A percentile compares a stretch with the other conserved stretches of the same genome.
These are phyloP conservation scores for Ophiocordyceps camponoti-saundersi DNA, from an alignment of 2,329 filamentous ascomycete genomes.

Conservation along the genomic window DNA sequence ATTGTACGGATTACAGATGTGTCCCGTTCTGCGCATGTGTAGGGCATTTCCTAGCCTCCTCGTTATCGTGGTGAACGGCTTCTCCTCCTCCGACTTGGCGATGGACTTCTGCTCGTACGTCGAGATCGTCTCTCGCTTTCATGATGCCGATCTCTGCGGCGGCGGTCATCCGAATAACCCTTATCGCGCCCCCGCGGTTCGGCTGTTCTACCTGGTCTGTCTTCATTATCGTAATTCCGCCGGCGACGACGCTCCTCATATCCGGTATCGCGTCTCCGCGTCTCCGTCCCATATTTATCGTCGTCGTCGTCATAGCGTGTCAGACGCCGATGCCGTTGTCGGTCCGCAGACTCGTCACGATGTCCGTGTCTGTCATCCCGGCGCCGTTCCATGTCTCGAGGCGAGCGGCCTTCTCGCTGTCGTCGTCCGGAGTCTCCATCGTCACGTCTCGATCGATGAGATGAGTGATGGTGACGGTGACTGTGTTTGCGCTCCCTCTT, in stretches of 20 bases:
- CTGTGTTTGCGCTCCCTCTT: conserved; percentile 29
- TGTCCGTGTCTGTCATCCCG: conserved; percentile 1
- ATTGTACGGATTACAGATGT: not conserved
- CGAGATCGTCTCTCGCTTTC: conserved; percentile 7
- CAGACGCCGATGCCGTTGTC: not conserved
- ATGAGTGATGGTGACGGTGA: conserved; percentile 26
- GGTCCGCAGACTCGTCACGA: not conserved
- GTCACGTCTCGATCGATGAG: not conserved
- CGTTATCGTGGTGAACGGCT: conserved; percentile 18
- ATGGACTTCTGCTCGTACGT: conserved; percentile 22
- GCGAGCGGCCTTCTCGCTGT: not conserved
- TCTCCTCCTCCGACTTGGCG: not conserved
- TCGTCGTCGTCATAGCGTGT: not conserved
- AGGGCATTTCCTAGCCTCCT: conserved; percentile 8
- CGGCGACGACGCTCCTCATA: conserved; percentile 9
- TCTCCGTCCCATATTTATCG: conserved; percentile 7
- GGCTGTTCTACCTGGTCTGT: not conserved
- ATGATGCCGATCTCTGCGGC: conserved; percentile 10
- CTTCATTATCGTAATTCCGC: not conserved
- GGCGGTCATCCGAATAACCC: conserved; percentile 12
- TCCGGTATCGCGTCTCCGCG: conserved; percentile 8
- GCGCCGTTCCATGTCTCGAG: not conserved
- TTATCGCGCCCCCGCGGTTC: not conserved
- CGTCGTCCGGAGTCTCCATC: not conserved
- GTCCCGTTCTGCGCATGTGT: not conserved